Evolutionary conservation across 2,329 filamentous ascomycete genomes (phyloP).

Genomic region (Scedosporium dehoogii): DNA sequence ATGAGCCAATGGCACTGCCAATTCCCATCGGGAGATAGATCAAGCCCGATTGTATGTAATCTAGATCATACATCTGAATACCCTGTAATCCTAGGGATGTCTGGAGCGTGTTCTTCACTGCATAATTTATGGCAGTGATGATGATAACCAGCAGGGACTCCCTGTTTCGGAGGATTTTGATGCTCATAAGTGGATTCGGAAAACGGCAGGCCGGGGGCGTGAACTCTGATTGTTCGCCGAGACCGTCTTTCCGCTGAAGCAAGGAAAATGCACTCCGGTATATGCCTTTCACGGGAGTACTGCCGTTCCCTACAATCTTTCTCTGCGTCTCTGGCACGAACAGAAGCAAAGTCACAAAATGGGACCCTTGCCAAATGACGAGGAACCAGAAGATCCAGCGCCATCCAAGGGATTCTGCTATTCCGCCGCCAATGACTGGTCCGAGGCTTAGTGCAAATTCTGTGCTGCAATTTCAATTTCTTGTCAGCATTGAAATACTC

Average conservation of each 20-base stretch:
- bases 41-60: constrained; percentile 10
- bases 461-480: constrained; percentile 1
- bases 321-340: constrained; percentile 44
- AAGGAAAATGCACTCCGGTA: neutral
- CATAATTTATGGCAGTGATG: constrained; percentile 10
- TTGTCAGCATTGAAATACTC: constrained; percentile 29
- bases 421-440: constrained; percentile 48
- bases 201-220: neutral
- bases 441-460: constrained; percentile 23
- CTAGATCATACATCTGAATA: constrained; percentile 10
- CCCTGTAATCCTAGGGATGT: constrained; percentile 5
- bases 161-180: constrained; percentile 9
- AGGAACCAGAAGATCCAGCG: constrained; percentile 54
- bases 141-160: constrained; percentile 7
- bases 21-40: constrained; percentile 10
- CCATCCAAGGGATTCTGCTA: constrained; percentile 51
- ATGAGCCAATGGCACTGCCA: constrained; percentile 2
- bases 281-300: neutral
- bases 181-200: constrained; percentile 11
- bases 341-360: constrained; percentile 37
- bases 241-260: neutral
- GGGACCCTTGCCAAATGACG: constrained; percentile 33
- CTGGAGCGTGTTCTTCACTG: constrained; percentile 10
- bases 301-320: constrained; percentile 45
- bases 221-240: neutral